These are phyloP conservation scores for Paxillus rubicundulus DNA, from an alignment of 768 basidiomycete species.

Conservation along the genomic window DNA sequence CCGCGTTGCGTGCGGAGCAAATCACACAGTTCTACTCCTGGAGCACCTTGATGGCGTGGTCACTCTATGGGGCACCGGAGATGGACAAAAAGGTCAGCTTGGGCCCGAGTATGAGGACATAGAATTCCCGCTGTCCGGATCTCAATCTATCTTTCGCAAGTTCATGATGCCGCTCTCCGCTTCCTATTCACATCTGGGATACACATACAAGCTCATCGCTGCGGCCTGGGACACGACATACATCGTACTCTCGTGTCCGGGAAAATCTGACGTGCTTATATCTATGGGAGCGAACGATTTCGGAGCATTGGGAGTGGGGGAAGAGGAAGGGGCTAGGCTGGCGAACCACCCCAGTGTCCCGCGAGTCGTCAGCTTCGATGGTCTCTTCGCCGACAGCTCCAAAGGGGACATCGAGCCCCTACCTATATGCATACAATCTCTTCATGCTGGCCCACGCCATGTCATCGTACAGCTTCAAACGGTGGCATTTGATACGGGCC, in stretches of 20 bases:
- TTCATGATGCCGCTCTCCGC: conserved; percentile 41
- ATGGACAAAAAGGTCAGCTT: conserved; percentile 69
- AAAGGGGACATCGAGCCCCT: conserved; percentile 23
- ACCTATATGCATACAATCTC: conserved; percentile 36
- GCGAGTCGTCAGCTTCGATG: conserved; percentile 12
- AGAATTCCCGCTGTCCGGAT: conserved; percentile 3
- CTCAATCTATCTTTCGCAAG: conserved; percentile 42
- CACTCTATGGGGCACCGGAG: conserved; percentile 75
- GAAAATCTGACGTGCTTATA: conserved; percentile 52
- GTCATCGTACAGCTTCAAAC: conserved; percentile 48
- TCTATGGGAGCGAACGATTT: conserved; percentile 86
- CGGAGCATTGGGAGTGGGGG: conserved; percentile 70
- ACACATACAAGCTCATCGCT: conserved; percentile 49
- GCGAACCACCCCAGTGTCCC: conserved; percentile 9
- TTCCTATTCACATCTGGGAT: conserved; percentile 33
- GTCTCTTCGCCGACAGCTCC: conserved; percentile 36
- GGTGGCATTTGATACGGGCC: conserved; percentile 18
- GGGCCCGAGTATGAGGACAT: conserved; percentile 40
- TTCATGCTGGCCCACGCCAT: conserved; percentile 73
- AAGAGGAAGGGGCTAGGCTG: conserved; percentile 8
- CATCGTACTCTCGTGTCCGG: conserved; percentile 51
- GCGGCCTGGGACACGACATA: conserved; percentile 87
- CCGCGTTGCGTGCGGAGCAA: conserved; percentile 67
- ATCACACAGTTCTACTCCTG: conserved; percentile 73
- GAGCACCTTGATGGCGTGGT: conserved; percentile 28